Evolutionary conservation across 352 stramenopile species (phyloP).

Genomic region (Globisporangium cederbergense): DNA sequence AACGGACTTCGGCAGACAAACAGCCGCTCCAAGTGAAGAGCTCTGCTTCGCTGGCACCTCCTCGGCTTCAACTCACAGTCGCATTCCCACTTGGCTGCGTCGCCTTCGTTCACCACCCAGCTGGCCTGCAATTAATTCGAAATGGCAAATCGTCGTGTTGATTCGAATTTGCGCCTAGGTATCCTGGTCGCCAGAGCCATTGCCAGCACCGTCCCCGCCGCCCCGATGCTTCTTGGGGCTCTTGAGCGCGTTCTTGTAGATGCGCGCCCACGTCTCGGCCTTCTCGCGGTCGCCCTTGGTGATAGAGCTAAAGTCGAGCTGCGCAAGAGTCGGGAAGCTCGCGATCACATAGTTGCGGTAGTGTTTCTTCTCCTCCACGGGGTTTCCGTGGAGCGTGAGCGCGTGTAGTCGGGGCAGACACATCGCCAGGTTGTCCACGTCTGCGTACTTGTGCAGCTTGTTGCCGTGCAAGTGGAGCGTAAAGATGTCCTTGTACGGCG

Average conservation of each 20-base stretch:
- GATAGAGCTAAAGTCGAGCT: conserved; percentile 77
- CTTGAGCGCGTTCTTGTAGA: conserved; percentile 53
- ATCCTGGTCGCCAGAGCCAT: background rate
- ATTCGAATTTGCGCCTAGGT: background rate
- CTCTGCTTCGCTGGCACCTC: no score
- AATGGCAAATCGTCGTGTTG: no score
- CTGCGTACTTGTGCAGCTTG: conserved; percentile 48
- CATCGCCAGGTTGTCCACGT: conserved; percentile 49
- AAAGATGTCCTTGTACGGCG: conserved; percentile 45
- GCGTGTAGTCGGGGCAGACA: conserved; percentile 53
- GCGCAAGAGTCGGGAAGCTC: conserved; percentile 52
- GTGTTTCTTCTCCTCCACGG: conserved; percentile 84
- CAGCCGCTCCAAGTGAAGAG: no score
- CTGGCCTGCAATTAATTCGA: no score
- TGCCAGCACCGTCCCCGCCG: background rate
- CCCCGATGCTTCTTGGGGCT: conserved; percentile 9
- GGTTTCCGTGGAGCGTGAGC: conserved; percentile 80
- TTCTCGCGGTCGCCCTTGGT: conserved; percentile 62
- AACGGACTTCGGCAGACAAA: no score
- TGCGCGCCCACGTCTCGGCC: conserved; percentile 62
- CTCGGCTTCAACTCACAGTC: no score
- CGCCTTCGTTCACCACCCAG: no score
- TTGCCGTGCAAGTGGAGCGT: conserved; percentile 82
- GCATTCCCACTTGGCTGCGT: no score
- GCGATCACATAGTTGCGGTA: conserved; percentile 83